phyloP scores from a whole-genome alignment of 2,329 filamentous ascomycete genomes.

The Chrysosporium keratinophilum region DNA sequence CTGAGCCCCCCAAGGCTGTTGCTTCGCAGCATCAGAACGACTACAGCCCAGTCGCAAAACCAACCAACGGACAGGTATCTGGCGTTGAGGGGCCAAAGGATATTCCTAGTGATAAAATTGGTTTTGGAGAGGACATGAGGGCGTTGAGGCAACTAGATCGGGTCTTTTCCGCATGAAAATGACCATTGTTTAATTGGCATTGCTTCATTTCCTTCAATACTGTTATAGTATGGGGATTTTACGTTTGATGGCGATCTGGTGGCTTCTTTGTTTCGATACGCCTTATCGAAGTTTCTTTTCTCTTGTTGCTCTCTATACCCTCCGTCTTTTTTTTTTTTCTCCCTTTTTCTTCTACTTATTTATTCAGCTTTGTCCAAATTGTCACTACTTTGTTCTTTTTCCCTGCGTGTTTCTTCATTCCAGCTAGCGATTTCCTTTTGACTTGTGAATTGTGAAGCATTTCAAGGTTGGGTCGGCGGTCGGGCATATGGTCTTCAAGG shows the following conservation, averaged over 20 bases:
- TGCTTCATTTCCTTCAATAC: neutral
- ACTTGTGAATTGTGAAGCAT: slow-evolving; percentile 2
- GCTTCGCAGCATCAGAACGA: neutral
- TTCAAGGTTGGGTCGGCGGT: slow-evolving; percentile 1
- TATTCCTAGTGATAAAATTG: slow-evolving; percentile 48
- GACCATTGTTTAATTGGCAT: neutral
- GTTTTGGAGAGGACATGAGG: slow-evolving; percentile 53
- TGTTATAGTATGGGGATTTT: neutral
- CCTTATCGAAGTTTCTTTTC: neutral
- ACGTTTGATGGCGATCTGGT: neutral
- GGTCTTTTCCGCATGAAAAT: slow-evolving; percentile 35
- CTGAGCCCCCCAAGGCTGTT: slow-evolving; percentile 12
- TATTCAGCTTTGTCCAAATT: neutral
- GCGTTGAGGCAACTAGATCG: slow-evolving; percentile 56
- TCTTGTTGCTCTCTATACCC: neutral
- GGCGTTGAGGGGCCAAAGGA: slow-evolving; percentile 38
- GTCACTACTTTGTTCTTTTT: neutral
- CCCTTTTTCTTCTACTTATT: neutral
- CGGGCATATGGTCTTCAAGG: neutral
- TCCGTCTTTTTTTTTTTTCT: neutral
- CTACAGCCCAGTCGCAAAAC: neutral
- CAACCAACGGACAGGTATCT: neutral
- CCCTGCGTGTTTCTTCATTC: neutral
- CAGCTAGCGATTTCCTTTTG: neutral
- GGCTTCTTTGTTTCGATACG: neutral